Percentiles rank a stretch among this genome's conserved stretches.
Evolutionary conservation across 108 stramenopile genomes (phyloP).

Genomic region (Cyclotella baltica): DNA sequence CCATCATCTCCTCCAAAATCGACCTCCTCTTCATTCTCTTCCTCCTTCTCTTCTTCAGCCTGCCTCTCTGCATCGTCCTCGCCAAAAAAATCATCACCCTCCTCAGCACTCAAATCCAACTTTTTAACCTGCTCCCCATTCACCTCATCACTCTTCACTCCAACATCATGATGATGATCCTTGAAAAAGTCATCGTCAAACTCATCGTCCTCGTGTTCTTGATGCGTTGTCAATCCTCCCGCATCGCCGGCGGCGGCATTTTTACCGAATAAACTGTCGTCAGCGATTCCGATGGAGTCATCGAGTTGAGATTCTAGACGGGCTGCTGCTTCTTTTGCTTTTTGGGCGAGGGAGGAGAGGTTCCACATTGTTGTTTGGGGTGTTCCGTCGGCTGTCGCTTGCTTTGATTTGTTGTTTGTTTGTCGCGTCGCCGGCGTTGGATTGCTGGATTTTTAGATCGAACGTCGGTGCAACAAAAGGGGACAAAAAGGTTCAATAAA

Average conservation of each 20-base stretch:
- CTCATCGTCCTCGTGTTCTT: conserved; percentile 30
- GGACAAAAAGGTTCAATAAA: too few species aligned
- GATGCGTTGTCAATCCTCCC: not conserved
- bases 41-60: not conserved
- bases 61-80: conserved; percentile 9
- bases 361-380: conserved; percentile 4
- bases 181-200: conserved; percentile 49
- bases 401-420: too few species aligned
- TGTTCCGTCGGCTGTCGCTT: not conserved
- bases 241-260: not conserved
- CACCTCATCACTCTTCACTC: not conserved
- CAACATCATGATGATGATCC: conserved; percentile 15
- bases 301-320: conserved; percentile 50
- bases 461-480: too few species aligned
- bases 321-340: conserved; percentile 58
- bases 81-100: conserved; percentile 18
- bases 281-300: conserved; percentile 43
- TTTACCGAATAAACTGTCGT: conserved; percentile 9
- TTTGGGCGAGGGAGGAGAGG: conserved; percentile 39
- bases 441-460: too few species aligned
- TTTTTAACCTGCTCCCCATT: not conserved
- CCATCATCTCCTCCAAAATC: conserved; percentile 32
- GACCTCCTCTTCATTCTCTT: conserved; percentile 9
- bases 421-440: too few species aligned
- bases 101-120: not conserved